Evolutionary conservation across 2,329 filamentous ascomycete species (phyloP).

Genomic region (Aspergillus vadensis): DNA sequence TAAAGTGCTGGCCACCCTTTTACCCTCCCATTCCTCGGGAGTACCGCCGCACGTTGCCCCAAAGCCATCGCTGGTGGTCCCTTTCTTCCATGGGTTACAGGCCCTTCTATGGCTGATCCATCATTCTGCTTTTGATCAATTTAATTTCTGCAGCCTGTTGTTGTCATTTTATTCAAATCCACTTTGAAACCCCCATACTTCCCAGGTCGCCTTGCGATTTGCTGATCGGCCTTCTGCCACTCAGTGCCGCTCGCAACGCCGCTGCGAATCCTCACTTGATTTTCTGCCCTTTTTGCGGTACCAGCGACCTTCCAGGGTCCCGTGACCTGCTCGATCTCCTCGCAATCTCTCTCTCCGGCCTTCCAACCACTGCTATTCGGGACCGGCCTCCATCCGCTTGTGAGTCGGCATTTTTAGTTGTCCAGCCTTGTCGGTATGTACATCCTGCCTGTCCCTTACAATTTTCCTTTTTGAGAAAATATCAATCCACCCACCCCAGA

Average conservation of each 20-base stretch:
- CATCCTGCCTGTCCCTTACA: constrained; percentile 12
- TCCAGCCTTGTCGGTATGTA: constrained; percentile 48
- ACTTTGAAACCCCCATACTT: neutral
- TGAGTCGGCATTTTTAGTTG: constrained; percentile 42
- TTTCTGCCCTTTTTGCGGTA: constrained; percentile 16
- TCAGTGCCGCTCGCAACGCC: constrained; percentile 1
- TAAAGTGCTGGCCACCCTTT: constrained; percentile 19
- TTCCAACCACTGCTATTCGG: constrained; percentile 41
- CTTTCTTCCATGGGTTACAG: constrained; percentile 13
- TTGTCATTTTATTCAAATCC: neutral
- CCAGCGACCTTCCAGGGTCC: constrained; percentile 22
- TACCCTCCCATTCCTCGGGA: constrained; percentile 23
- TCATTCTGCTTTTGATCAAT: constrained; percentile 2
- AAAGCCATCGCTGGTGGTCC: constrained; percentile 10
- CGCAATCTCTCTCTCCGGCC: constrained; percentile 24
- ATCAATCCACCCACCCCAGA: constrained; percentile 9
- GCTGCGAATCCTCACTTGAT: neutral
- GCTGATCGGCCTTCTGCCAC: constrained; percentile 12
- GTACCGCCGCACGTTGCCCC: constrained; percentile 21
- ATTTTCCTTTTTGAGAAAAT: neutral
- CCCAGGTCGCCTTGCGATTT: constrained; percentile 8
- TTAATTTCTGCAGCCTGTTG: neutral
- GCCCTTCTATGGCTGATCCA: constrained; percentile 12
- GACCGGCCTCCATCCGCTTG: constrained; percentile 41
- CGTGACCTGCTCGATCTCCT: constrained; percentile 29